Evolutionary conservation across 345 rosid species (phyloP).

Genomic region (Kernera saxatilis): DNA sequence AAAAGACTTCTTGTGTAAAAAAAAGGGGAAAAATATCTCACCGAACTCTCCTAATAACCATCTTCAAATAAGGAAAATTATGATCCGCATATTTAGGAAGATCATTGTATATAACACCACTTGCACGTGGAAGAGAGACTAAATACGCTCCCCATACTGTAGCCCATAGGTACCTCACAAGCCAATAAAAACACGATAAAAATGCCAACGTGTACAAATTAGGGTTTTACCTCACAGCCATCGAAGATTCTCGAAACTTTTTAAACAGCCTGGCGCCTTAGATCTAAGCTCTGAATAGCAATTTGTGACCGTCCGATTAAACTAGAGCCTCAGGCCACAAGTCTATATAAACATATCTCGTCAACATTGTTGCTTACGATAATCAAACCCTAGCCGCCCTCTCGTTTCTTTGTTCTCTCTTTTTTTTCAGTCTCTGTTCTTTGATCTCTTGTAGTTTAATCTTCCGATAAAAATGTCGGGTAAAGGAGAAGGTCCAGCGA

Average conservation of each 20-base stretch:
- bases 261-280: slow-evolving; percentile 25
- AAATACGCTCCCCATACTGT: background rate
- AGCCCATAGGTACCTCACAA: background rate
- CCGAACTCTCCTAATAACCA: slow-evolving; percentile 1
- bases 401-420: background rate
- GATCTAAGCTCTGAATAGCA: slow-evolving; percentile 2
- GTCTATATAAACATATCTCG: slow-evolving; percentile 29
- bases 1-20: too few relatives aligned
- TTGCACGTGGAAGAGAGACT: slow-evolving; percentile 4
- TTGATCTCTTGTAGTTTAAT: background rate
- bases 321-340: background rate
- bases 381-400: slow-evolving; percentile 37
- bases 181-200: background rate
- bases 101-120: background rate
- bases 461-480: slow-evolving; percentile 44
- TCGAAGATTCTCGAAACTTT: slow-evolving; percentile 26
- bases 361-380: background rate
- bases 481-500: slow-evolving; percentile 78
- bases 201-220: slow-evolving; percentile 3
- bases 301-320: slow-evolving; percentile 33
- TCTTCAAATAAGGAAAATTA: slow-evolving; percentile 3
- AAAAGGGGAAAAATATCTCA: background rate
- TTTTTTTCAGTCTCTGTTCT: background rate
- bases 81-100: slow-evolving; percentile 19
- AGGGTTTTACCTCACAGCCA: slow-evolving; percentile 16